Evolutionary conservation across 2,329 filamentous ascomycete genomes (phyloP).

Genomic region (Clonostachys sp.): DNA sequence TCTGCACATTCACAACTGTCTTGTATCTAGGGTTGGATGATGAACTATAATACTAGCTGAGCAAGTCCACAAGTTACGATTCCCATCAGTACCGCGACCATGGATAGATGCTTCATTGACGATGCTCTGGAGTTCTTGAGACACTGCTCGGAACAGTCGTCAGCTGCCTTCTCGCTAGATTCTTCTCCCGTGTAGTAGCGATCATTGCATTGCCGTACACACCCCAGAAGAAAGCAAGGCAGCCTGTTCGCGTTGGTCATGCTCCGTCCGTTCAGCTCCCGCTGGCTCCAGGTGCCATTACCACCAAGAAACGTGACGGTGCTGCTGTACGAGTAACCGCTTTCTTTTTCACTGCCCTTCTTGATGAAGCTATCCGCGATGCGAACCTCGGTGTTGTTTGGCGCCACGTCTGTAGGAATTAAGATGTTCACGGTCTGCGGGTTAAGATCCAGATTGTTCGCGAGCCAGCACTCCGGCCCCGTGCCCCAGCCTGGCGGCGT

Average conservation of each 20-base stretch:
- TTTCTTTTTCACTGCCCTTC: neutral
- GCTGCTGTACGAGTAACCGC: neutral
- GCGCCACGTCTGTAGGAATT: neutral
- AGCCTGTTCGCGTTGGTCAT: neutral
- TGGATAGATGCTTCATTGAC: no score
- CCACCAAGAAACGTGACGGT: neutral
- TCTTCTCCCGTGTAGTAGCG: neutral
- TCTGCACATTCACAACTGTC: no score
- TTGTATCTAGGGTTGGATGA: no score
- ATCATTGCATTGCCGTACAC: neutral
- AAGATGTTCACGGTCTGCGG: neutral
- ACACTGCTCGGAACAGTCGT: neutral
- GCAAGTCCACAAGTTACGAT: no score
- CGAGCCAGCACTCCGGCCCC: neutral
- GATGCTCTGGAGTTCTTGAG: neutral
- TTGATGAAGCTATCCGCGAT: neutral
- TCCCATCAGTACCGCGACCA: no score
- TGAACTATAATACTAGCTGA: no score
- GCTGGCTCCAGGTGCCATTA: neutral
- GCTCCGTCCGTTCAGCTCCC: neutral
- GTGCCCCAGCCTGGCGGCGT: neutral
- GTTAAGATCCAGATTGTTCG: neutral
- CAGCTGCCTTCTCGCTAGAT: neutral
- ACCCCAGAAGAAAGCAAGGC: neutral
- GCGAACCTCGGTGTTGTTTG: neutral